Evolutionary conservation across 176 grass and related monocot species (phyloP), one percentile per base, ranked within the genome.

Genomic region (Cymbopogon citratus): DNA sequence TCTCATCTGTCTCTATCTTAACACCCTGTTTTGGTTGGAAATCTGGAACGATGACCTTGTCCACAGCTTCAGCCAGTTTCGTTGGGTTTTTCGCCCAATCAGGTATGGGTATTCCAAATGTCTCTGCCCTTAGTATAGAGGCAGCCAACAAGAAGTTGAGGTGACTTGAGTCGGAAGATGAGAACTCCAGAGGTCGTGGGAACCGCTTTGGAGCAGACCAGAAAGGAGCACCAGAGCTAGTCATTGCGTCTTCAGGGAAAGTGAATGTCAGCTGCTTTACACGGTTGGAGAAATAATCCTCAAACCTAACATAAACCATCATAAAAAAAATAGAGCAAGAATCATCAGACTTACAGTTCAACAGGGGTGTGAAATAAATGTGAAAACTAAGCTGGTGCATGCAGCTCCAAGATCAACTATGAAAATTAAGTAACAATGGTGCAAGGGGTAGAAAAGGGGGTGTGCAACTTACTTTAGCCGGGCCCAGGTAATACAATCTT

Each of bases 201-300:
- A 97, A 97, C 46, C 94, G 89, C 76, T 97, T 97, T 43, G 94
- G 94, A 81, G 94, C 91, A 71, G 91, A 94, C 94, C 94, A 97
- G 85, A 97, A 97, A 75, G 91, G 91, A 78, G 85, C 81, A 72
- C 94, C 94, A 71, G 89, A 89, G 85, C 91, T 97, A 52, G 87
- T 97, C 71, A 86, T 83, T 12, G 89, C 85, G 27, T 94, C 91
- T 85, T 97, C 94, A 23, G 94, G 94, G 83, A 97, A 97, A 40
- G 94, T 94, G 84, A 85, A 94, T 0, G 94, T 94, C 75, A 97
- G 84, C 74, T 94, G 94, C 75, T 97, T 97, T 75, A 97, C 87
- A 52, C 91, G 91, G 81, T 84, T 90, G 62, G 91, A 88, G 71
- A 87, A 97, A 88, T 97, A 94, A 85, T 97, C 94, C 71, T 97